Evolutionary conservation across 306 rosid species (phyloP), one percentile per base, ranked within the genome.

Genomic region (Quercus parvula): DNA sequence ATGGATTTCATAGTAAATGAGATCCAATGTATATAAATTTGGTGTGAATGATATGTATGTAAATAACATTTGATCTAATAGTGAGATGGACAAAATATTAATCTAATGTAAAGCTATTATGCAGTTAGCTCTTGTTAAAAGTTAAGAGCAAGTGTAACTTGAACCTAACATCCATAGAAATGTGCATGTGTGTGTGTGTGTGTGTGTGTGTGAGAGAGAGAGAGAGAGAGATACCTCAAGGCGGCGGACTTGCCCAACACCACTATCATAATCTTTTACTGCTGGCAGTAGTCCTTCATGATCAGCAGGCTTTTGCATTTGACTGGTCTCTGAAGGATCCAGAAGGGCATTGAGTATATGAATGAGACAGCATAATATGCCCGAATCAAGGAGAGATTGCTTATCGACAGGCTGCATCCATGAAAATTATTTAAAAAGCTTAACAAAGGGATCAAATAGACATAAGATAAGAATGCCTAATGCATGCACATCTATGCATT

Each of bases 381-480:
- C 99, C 71, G 99, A 96, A 88, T 93, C 99, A 51, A 96, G 99
- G 85, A 96, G 94, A 82, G 97, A 96, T 86, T 93, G 97, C 80
- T 96, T 96, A 89, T 93, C 99, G 73, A 91, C 84, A 70, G 98
- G 98, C 99, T 96, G 96, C 88, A 87, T 82, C 5, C 13, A 67
- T 19, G 4, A 67, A 67, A 67, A 20, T 33, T 67, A 18, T 9
- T 4, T 9, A 18, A 67, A 67, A 33, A 19, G 8, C 22, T 67
- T 61, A 61, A 61, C 17, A 59, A 59, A 59, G 24, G 33, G 18
- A 67, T 18, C 0, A 19, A 2, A 64, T 28, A 30, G 31, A 31
- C 31, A 57, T 57, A 18, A 64, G 30, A 38, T 25, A 33, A 62
- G 57, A 62, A 76, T 56, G 46, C 41, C 19, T 31, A 64, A 41